phyloP scores from a whole-genome alignment of 768 basidiomycete genomes.

The Suillus bovinus region DNA sequence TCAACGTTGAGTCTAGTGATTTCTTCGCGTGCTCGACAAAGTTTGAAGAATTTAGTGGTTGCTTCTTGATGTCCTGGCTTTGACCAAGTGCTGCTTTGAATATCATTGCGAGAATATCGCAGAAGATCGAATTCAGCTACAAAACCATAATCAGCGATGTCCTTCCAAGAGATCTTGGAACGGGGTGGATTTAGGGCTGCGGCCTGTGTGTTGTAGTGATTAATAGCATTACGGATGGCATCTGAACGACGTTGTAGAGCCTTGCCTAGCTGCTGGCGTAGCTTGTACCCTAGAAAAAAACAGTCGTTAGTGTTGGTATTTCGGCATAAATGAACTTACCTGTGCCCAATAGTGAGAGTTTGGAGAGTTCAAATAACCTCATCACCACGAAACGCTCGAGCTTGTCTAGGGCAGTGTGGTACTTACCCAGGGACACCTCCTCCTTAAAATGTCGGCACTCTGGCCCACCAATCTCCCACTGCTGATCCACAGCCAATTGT shows the following conservation, averaged over 20 bases:
- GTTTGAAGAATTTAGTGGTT: constrained; percentile 28
- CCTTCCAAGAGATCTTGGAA: constrained; percentile 1
- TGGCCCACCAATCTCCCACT: neutral
- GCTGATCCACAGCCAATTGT: neutral
- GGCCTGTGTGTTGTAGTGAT: constrained; percentile 15
- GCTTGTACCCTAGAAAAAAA: constrained; percentile 9
- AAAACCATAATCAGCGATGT: constrained; percentile 5
- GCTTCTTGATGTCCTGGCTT: constrained; percentile 16
- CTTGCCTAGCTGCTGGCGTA: constrained; percentile 19
- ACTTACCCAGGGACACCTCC: neutral
- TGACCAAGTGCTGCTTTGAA: neutral
- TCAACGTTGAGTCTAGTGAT: constrained; percentile 33
- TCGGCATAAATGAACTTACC: constrained; percentile 2
- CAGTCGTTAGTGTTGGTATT: constrained; percentile 9
- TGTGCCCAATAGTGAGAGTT: constrained; percentile 18
- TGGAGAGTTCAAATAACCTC: constrained; percentile 31
- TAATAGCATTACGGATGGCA: constrained; percentile 17
- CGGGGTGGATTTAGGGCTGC: neutral
- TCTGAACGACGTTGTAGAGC: constrained; percentile 13
- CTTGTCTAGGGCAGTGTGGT: constrained; percentile 18
- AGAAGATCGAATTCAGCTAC: constrained; percentile 1
- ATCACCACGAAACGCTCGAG: constrained; percentile 33
- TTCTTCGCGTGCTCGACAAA: constrained; percentile 35
- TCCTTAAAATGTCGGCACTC: neutral
- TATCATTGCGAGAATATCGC: neutral